Percentiles rank a stretch among this genome's conserved stretches.
These are phyloP conservation scores for Ophiostoma sp. DNA, from an alignment of 2,329 filamentous ascomycete genomes.

Conservation along the genomic window DNA sequence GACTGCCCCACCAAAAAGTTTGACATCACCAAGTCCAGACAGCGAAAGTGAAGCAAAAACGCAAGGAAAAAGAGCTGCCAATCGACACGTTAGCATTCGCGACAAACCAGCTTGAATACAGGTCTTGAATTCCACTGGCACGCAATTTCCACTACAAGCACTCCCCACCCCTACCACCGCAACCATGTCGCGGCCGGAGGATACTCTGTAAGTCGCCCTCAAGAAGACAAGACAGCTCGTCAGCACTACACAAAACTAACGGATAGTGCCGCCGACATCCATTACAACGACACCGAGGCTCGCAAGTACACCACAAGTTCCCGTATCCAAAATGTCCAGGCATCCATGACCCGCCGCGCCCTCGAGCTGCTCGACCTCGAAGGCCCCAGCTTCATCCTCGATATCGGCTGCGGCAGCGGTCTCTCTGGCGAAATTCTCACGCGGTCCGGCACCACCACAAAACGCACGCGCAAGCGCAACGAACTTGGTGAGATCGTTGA, in stretches of 20 bases:
- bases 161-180: not conserved
- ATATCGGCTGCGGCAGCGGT: constrained; percentile 93
- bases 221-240: not conserved
- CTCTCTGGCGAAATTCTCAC: constrained; percentile 92
- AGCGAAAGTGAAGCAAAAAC: not conserved
- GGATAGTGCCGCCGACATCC: constrained; percentile 81
- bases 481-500: not conserved
- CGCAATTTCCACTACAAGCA: no score
- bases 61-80: not conserved
- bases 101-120: not conserved
- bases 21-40: constrained; percentile 14
- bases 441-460: constrained; percentile 22
- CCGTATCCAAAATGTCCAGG: constrained; percentile 92
- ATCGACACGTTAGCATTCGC: not conserved
- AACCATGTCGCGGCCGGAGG: constrained; percentile 91
- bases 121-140: not conserved
- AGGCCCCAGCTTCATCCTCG: constrained; percentile 79
- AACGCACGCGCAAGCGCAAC: constrained; percentile 15
- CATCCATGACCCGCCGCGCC: constrained; percentile 87
- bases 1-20: constrained; percentile 24
- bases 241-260: constrained; percentile 21
- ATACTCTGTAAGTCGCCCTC: constrained; percentile 63
- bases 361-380: constrained; percentile 82
- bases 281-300: constrained; percentile 93
- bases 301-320: constrained; percentile 96